A percentile compares a stretch with the other conserved stretches of the same genome.
Conservation (phyloP, 345 rosid genomes). For the Camelina laxa region DNA sequence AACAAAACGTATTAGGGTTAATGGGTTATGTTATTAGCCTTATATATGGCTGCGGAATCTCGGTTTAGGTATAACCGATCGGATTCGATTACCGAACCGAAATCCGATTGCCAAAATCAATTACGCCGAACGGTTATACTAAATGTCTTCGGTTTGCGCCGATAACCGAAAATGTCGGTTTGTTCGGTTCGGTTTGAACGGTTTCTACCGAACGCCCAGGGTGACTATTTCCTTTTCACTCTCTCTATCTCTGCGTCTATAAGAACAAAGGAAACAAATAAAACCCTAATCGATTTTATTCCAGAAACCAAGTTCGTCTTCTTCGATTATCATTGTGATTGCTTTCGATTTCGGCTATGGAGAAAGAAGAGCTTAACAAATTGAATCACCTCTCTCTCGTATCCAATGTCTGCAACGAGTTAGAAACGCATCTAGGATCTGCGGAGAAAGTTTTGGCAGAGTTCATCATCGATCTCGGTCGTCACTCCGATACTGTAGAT, state of each 20-base stretch:
- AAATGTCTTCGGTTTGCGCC: too few relatives aligned
- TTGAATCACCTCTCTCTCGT: conserved; percentile 57
- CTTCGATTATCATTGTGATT: not conserved
- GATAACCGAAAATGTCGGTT: too few relatives aligned
- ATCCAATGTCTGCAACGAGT: conserved; percentile 82
- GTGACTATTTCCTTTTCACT: too few relatives aligned
- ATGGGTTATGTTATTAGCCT: too few relatives aligned
- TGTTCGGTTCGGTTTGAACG: too few relatives aligned
- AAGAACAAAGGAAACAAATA: not conserved
- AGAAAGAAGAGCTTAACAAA: conserved; percentile 49
- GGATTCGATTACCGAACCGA: too few relatives aligned
- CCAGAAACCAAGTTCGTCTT: not conserved
- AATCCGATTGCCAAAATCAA: too few relatives aligned
- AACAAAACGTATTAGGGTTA: too few relatives aligned
- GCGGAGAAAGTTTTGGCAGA: conserved; percentile 80
- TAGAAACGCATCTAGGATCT: conserved; percentile 79
- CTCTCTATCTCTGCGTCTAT: not conserved
- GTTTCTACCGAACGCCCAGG: too few relatives aligned
- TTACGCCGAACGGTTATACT: too few relatives aligned
- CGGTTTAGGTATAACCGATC: too few relatives aligned
- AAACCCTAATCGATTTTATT: conserved; percentile 31
- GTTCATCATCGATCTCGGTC: conserved; percentile 70
- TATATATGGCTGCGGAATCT: too few relatives aligned
- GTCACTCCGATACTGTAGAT: conserved; percentile 60
- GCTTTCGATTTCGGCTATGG: conserved; percentile 17